Base-by-base conservation (phyloP, 345 rosid genomes). In the Aquilaria sinensis region DNA sequence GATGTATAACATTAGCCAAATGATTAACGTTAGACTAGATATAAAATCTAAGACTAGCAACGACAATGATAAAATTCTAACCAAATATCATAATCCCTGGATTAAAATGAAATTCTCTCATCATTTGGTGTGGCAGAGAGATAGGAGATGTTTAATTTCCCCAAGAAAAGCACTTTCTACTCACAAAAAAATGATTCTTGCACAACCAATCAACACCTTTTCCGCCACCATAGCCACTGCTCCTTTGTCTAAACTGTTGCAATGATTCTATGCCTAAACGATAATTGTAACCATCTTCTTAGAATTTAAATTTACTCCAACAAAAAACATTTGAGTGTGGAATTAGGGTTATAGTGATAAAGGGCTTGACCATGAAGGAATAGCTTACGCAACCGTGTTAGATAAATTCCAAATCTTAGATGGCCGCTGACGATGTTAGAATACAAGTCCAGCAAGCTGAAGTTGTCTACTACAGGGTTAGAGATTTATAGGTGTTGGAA, bases 141-240 rank as follows among this genome's bases (percentile, higher is more conserved):
- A 70, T 83, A 85, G 58, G 92, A 80, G 52, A 78, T 72, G 73
- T 80, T 67, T 75, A 90, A 65, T 83, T 87, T 90, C 52, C 92
- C 95, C 3, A 83, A 84, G 56, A 87, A 85, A 45, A 85, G 63
- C 0, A 71, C 73, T 65, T 75, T 89, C 47, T 83, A 88, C 73
- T 75, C 77, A 5, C 65, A 68, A 47, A 84, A 83, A 1, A 84
- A 74, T 1, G 91, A 23, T 83, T 70, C 80, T 85, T 23, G 80
- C 91, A n/a, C 89, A 83, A 61, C 83, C 96, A 63, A 78, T 67
- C 3, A 89, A 67, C 58, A 88, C 67, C 71, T 89, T 82, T 75
- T 90, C 89, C 1, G 87, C 76, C 31, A 87, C 51, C 11, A 96
- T 83, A 47, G 85, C 96, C 2, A 85, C 76, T 2, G 84, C 75